Base-by-base conservation (phyloP, 352 stramenopile genomes). In the Paralagenidium karlingii region DNA sequence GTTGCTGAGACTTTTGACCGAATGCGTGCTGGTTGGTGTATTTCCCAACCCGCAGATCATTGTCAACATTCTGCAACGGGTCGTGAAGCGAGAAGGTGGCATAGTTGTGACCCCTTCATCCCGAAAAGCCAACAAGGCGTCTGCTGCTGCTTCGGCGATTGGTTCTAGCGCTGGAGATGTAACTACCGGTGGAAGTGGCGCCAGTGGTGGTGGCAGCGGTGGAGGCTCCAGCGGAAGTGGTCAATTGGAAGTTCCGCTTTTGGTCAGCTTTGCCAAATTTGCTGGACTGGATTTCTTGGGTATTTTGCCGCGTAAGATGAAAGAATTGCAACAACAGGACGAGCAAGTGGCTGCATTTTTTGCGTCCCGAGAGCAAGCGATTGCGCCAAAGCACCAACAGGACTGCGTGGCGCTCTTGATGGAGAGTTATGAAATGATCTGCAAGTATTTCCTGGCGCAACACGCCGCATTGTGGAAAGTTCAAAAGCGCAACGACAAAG, bases 201-300 rank as follows among this genome's bases (percentile, higher is more conserved):
- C 47, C 26, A 43, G 47, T 10, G 24, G 21, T n/a, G 41, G 38
- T 15, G 49, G 59, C 40, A 22, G 52, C 43, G 51, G 52, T 32
- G 24, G 18, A 32, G 27, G 33, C 13, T 45, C 53, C 25, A 49
- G 43, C 10, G 47, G 62, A 8, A 57, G 63, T 2, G 42, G 33
- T 8, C 77, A 85, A 50, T 50, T 89, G 8, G 92, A 98, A 73
- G 85, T 95, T 11, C 84, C 86, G 50, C 59, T 97, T 32, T 69
- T 97, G 11, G 84, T 97, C 45, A 93, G 79, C 38, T 97, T 97
- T 67, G 86, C 85, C 37, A 97, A 97, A 53, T 65, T 77, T 1
- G 86, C 83, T 2, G 89, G 89, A 10, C 65, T 87, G 39, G 93
- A 97, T 38, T 90, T 91, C 50, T 55, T 92, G 10, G 75, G 78